A percentile compares a stretch with the other conserved stretches of the same genome.
phyloP scores from a whole-genome alignment of 1,139 yeast species.

The Candida labiduridarum region DNA sequence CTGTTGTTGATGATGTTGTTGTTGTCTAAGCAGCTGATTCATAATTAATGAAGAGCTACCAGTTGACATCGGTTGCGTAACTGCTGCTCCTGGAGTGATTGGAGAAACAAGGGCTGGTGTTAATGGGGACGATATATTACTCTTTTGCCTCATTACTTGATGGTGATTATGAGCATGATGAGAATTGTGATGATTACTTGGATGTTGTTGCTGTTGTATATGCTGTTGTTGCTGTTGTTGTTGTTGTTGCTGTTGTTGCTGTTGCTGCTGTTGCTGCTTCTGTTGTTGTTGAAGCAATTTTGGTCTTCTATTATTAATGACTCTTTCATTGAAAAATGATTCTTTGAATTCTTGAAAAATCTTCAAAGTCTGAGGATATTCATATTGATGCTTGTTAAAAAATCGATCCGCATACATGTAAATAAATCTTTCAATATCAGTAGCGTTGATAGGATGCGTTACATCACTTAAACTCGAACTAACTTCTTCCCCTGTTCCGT shows the following conservation, averaged over 20 bases:
- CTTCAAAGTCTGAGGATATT: constrained; percentile 52
- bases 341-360: constrained; percentile 53
- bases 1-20: background rate
- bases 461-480: constrained; percentile 11
- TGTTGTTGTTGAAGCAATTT: constrained; percentile 23
- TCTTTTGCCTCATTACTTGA: background rate
- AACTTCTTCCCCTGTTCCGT: too few relatives aligned
- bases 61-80: background rate
- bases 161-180: background rate
- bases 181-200: too few relatives aligned
- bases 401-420: constrained; percentile 52
- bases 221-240: constrained; percentile 13
- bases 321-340: constrained; percentile 53
- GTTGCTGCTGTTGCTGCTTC: constrained; percentile 8
- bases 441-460: constrained; percentile 29
- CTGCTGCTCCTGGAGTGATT: constrained; percentile 8
- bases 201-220: constrained; percentile 9
- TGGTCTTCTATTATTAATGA: constrained; percentile 35
- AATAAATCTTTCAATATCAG: constrained; percentile 51
- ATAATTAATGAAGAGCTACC: background rate
- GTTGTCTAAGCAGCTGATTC: background rate
- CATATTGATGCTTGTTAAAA: constrained; percentile 46
- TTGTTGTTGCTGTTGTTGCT: constrained; percentile 12
- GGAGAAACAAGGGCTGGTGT: constrained; percentile 15
- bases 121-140: constrained; percentile 13